These are phyloP conservation scores for Solanum chacoense DNA, from an alignment of 305 asterid species.

Conservation along the genomic window DNA sequence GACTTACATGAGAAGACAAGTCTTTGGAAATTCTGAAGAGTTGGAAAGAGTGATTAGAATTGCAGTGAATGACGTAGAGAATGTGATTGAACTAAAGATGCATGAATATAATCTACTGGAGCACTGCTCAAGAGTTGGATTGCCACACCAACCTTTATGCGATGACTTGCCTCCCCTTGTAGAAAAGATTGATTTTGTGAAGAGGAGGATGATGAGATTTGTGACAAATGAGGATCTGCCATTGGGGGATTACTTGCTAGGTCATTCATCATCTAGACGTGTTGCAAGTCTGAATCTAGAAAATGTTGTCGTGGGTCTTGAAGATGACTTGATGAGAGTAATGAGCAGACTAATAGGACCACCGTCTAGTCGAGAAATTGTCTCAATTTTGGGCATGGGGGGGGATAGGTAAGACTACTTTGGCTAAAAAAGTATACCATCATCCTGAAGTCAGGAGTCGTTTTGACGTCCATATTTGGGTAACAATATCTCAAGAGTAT, in stretches of 20 bases:
- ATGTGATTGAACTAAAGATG: neutral
- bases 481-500: conserved; percentile 2
- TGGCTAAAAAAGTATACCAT: neutral
- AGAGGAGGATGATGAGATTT: neutral
- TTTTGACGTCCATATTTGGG: neutral
- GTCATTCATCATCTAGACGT: neutral
- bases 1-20: neutral
- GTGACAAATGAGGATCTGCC: neutral
- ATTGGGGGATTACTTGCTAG: neutral
- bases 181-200: neutral
- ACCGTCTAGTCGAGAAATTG: neutral
- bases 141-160: neutral
- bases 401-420: neutral
- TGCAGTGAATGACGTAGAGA: neutral
- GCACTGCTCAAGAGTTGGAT: neutral
- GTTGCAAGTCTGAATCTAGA: neutral
- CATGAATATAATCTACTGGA: neutral
- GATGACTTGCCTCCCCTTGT: neutral
- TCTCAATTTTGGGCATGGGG: neutral
- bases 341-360: neutral
- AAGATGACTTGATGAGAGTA: neutral
- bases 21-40: neutral
- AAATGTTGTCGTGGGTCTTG: neutral
- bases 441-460: neutral
- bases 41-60: neutral